phyloP scores from a whole-genome alignment of 208 protist genomes.

The Pavlovales sp. region DNA sequence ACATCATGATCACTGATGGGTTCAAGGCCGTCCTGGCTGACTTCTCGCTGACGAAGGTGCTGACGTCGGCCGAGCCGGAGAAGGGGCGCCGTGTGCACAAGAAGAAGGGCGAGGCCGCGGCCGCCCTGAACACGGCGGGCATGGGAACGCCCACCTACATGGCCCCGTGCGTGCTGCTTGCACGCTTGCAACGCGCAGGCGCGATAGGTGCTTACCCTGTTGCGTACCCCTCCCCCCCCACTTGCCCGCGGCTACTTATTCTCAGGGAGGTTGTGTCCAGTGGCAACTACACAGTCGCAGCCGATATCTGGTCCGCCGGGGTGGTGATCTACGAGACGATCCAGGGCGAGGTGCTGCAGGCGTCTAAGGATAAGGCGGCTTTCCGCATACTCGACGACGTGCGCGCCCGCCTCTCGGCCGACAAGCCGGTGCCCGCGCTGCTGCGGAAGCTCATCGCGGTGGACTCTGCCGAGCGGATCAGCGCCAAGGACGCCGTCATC shows the following conservation, averaged over 20 bases:
- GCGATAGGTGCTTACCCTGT: too few species aligned
- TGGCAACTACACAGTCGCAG: background rate
- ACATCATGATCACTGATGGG: conserved; percentile 1
- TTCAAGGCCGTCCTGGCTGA: conserved; percentile 9
- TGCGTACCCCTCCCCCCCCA: too few species aligned
- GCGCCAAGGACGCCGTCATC: background rate
- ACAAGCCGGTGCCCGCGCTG: background rate
- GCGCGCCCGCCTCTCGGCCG: background rate
- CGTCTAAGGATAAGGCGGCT: conserved; percentile 6
- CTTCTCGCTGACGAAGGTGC: conserved; percentile 16
- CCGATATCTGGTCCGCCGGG: conserved; percentile 31
- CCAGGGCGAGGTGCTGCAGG: background rate
- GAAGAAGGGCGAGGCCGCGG: too few species aligned
- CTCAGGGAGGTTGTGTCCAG: background rate
- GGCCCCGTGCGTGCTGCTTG: background rate
- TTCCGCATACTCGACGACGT: background rate
- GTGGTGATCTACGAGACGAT: conserved; percentile 27
- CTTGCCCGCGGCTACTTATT: too few species aligned
- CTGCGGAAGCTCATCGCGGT: background rate
- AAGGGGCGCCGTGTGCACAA: too few species aligned
- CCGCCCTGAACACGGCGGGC: background rate
- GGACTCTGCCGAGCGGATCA: background rate
- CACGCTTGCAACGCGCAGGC: too few species aligned
- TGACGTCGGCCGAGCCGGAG: background rate
- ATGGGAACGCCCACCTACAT: conserved; percentile 32